phyloP scores from a whole-genome alignment of 164 flowering plant species.

The Houttuynia cordata region DNA sequence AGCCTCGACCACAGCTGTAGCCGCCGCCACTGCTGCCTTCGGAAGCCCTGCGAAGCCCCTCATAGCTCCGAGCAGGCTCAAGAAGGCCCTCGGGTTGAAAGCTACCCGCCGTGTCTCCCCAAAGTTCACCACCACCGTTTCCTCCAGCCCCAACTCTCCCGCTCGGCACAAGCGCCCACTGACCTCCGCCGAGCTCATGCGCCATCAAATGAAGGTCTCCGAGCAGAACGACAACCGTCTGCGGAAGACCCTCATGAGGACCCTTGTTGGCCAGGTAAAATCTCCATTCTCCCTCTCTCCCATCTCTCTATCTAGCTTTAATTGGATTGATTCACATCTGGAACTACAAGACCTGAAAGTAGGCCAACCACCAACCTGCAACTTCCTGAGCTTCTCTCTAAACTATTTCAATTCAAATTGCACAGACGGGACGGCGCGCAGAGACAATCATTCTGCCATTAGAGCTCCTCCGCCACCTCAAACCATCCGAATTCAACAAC shows the following conservation, averaged over 20 bases:
- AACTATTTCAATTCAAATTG: neutral
- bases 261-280: slow-evolving; percentile 85
- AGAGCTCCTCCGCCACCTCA: slow-evolving; percentile 88
- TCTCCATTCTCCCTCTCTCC: neutral
- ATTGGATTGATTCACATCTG: too few species aligned
- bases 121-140: neutral
- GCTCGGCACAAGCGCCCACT: slow-evolving; percentile 37
- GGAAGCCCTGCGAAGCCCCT: neutral
- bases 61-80: slow-evolving; percentile 13
- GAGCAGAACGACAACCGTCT: slow-evolving; percentile 75
- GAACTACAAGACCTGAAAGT: too few species aligned
- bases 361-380: neutral
- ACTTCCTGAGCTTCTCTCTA: neutral
- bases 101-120: slow-evolving; percentile 7
- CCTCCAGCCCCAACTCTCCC: neutral
- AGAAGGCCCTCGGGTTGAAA: slow-evolving; percentile 18
- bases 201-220: slow-evolving; percentile 85
- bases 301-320: neutral
- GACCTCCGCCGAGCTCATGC: slow-evolving; percentile 90
- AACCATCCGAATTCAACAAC: slow-evolving; percentile 75
- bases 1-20: neutral
- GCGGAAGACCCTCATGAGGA: slow-evolving; percentile 76
- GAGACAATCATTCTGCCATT: slow-evolving; percentile 90
- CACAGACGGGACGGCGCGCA: slow-evolving; percentile 62
- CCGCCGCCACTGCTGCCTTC: neutral